These are phyloP conservation scores for Ceratocystis huliohia DNA, from an alignment of 2,329 filamentous ascomycete species.

Conservation along the genomic window DNA sequence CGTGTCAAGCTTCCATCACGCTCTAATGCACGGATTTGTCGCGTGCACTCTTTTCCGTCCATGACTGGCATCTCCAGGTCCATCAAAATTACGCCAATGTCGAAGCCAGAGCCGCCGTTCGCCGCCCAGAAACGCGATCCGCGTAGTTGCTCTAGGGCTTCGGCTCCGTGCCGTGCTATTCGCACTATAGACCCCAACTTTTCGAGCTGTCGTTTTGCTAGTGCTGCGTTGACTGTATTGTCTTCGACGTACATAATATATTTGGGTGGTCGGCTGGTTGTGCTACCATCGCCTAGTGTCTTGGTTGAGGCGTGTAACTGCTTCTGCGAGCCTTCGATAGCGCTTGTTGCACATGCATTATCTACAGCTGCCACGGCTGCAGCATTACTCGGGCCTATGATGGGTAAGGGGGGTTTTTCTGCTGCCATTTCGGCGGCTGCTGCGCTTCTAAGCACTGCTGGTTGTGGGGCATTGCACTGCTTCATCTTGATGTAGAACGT, in stretches of 20 bases:
- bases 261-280: constrained; percentile 29
- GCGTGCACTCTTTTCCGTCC: constrained; percentile 65
- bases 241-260: constrained; percentile 56
- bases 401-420: no score
- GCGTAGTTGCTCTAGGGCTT: constrained; percentile 46
- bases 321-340: no score
- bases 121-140: constrained; percentile 45
- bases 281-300: constrained; percentile 14
- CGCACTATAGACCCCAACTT: constrained; percentile 48
- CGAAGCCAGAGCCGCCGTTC: constrained; percentile 35
- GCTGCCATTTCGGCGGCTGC: no score
- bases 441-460: no score
- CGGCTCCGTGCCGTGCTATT: constrained; percentile 52
- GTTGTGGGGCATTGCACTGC: constrained; percentile 31
- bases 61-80: constrained; percentile 76
- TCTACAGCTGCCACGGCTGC: no score
- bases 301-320: no score
- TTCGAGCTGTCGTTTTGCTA: constrained; percentile 48
- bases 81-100: constrained; percentile 61
- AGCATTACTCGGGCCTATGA: no score
- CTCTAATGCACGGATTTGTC: constrained; percentile 56
- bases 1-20: constrained; percentile 44
- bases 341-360: no score
- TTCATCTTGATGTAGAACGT: constrained; percentile 63
- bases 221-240: constrained; percentile 54